These are phyloP conservation scores for Aspergillus diversus DNA, from an alignment of 495 filamentous ascomycete genomes.

Conservation along the genomic window DNA sequence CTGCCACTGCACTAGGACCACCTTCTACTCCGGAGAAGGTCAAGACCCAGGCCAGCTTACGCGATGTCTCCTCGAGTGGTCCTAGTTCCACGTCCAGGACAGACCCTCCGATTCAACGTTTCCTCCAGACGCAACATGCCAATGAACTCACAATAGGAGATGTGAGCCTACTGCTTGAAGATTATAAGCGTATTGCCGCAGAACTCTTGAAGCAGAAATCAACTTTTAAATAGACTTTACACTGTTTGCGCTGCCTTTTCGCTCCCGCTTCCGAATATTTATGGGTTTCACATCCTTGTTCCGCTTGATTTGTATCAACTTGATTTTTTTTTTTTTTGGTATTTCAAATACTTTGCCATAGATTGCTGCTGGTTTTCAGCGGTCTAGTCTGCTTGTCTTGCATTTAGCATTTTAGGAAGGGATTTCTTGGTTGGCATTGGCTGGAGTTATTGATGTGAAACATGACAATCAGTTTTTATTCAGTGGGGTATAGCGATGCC, in stretches of 20 bases:
- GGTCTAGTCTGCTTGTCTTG: constrained; percentile 7
- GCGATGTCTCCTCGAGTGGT: constrained; percentile 25
- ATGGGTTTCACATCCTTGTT: not conserved
- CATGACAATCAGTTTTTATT: constrained; percentile 9
- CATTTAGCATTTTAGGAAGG: constrained; percentile 14
- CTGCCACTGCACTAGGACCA: constrained; percentile 27
- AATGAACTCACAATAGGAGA: constrained; percentile 81
- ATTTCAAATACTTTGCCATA: not conserved
- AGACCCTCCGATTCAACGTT: constrained; percentile 74
- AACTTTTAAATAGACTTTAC: constrained; percentile 16
- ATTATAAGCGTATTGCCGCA: constrained; percentile 80
- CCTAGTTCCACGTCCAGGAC: constrained; percentile 49
- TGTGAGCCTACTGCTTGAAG: constrained; percentile 77
- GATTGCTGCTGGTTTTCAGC: constrained; percentile 26
- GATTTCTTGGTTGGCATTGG: constrained; percentile 17
- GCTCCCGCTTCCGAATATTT: not conserved
- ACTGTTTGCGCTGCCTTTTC: not conserved
- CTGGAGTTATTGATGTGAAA: constrained; percentile 11
- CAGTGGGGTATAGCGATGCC: constrained; percentile 13
- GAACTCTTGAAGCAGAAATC: constrained; percentile 43
- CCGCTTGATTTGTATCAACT: not conserved
- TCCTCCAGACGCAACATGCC: constrained; percentile 77
- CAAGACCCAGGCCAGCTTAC: constrained; percentile 33
- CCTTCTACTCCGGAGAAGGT: constrained; percentile 36
- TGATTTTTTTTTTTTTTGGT: constrained; percentile 8